Evolutionary conservation across 768 basidiomycete species (phyloP), one percentile per base, ranked within the genome.

Genomic region (Cubamyces sp.): DNA sequence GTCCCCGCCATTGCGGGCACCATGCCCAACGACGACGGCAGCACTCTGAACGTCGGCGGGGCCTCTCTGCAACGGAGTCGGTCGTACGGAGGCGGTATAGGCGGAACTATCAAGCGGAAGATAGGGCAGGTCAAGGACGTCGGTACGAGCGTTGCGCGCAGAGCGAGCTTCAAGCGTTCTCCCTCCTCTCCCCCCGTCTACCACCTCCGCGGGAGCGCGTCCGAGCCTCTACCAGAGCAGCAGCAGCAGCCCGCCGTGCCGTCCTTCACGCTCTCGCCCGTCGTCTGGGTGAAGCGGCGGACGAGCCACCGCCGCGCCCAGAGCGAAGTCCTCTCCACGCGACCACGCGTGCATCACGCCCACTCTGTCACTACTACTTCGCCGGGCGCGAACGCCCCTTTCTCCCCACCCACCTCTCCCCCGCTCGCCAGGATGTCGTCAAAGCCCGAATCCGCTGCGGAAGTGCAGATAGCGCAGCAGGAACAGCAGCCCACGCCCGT

Each of bases 261-360:
- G 50, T 52, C 54, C 41, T 54, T 51, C 49, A 42, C 51, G 51
- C 53, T 57, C 43, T 60, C 62, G 52, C 54, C 57, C 7, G 54
- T 57, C 18, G 42, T n/a, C 16, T 66, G 63, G 63, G 51, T 61
- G 49, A 57, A 64, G 47, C 56, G 60, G 46, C 41, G 57, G 37
- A 58, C 34, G 57, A 63, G 64, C 51, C 65, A 68, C 54, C 61
- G 64, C 54, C 65, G 65, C 42, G 65, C 68, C 34, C 63, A 64
- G 25, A 66, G 65, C 41, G 68, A 68, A 45, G 48, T 50, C 25
- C 52, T 62, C 42, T 42, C 60, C 54, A 62, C 62, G 65, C 60
- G 68, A 28, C 62, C 68, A 40, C 41, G 53, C 30, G 59, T 64
- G 4, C 26, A 55, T 42, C 60, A 63, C 55, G 60, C 28, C 34